These are phyloP conservation scores for Monosporascus ibericus DNA, from an alignment of 2,329 filamentous ascomycete species.

Conservation along the genomic window DNA sequence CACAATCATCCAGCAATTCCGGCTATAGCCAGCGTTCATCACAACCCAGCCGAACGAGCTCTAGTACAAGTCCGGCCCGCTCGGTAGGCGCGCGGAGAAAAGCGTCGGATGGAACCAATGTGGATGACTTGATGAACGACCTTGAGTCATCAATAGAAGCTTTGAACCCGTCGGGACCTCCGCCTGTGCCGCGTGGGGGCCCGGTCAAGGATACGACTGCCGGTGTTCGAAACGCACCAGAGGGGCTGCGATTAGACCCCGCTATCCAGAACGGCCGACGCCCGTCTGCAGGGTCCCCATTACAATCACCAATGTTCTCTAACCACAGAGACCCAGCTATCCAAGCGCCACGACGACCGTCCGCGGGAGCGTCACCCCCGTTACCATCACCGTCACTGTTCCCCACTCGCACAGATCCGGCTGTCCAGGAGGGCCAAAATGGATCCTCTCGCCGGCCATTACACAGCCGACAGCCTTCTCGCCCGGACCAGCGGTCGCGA, in stretches of 20 bases:
- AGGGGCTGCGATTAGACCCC: slow-evolving; percentile 26
- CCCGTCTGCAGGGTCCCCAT: slow-evolving; percentile 1
- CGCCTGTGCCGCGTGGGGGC: slow-evolving; percentile 13
- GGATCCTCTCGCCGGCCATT: slow-evolving; percentile 22
- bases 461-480: slow-evolving; percentile 33
- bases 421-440: slow-evolving; percentile 17
- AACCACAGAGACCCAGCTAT: slow-evolving; percentile 3
- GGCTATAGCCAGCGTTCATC: slow-evolving; percentile 42
- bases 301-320: slow-evolving; percentile 12
- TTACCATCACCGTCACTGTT: neutral
- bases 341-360: slow-evolving; percentile 4
- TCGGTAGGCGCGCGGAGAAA: slow-evolving; percentile 32
- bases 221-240: slow-evolving; percentile 1
- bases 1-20: slow-evolving; percentile 59
- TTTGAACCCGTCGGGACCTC: slow-evolving; percentile 25
- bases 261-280: slow-evolving; percentile 14
- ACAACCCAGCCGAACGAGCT: slow-evolving; percentile 52
- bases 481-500: slow-evolving; percentile 40
- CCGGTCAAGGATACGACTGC: slow-evolving; percentile 6
- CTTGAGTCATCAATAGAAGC: slow-evolving; percentile 46
- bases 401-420: slow-evolving; percentile 11
- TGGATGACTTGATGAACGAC: slow-evolving; percentile 46
- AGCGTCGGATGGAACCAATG: slow-evolving; percentile 37
- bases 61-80: slow-evolving; percentile 51
- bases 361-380: slow-evolving; percentile 11